Base-by-base conservation (phyloP, 2,329 filamentous ascomycete genomes). In the Cadophora sp. region DNA sequence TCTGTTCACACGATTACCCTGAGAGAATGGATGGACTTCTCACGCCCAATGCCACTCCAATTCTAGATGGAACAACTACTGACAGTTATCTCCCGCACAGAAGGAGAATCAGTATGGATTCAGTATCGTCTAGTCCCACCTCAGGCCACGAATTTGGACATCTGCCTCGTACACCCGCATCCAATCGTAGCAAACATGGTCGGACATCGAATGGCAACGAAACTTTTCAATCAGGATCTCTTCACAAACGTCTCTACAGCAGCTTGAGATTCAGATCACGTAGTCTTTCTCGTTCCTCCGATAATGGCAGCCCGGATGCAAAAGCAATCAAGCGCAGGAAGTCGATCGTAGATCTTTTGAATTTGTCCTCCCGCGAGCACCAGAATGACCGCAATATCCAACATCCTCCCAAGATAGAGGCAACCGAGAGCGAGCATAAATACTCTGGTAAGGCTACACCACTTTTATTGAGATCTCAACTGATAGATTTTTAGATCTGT, bases 41-140 rank as follows among this genome's bases (percentile, higher is more conserved):
- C 43, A 3, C n/a, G n/a, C 8, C n/a, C 6, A 40, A 3, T 4
- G 19, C 53, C 2, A 1, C 55, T 29, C 6, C 27, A 29, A n/a
- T 5, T 4, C 14, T 29, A 6, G 22, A 3, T 43, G 9, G 7
- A 50, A 46, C 7, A 22, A 8, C 12, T 8, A 40, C 24, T 22
- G 24, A 58, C 16, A 24, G 12, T 26, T 7, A 8, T 22, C 3
- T 7, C 9, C 58, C 19, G 7, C 9, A 24, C 37, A 50, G 64
- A 56, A 65, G 22, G 60, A 65, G 19, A 59, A 65, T 56, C 58
- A 69, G 22, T 69, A 71, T 71, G 69, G 64, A 64, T 71, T 27
- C 69, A 72, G 46, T 65, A 73, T 71, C 62, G 59, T 55, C 70
- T 72, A 73, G 66, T 48, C 62, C 64, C 7, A 59, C 53, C 24